These are phyloP conservation scores for Insectozyma bohioensis DNA, from an alignment of 1,139 yeast genomes.

Conservation along the genomic window DNA sequence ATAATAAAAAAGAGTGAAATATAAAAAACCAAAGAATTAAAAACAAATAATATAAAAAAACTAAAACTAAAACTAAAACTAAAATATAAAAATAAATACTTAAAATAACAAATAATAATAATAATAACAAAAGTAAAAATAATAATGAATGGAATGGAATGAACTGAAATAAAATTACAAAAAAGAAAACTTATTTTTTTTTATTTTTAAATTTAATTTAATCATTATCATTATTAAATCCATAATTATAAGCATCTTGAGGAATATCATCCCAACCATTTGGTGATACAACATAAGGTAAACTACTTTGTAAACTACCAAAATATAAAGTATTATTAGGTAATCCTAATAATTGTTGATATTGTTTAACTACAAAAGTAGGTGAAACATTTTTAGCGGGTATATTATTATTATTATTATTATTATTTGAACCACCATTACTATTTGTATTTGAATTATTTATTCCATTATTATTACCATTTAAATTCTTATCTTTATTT, in stretches of 20 bases:
- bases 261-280: constrained; percentile 42
- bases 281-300: constrained; percentile 40
- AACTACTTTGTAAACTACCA: constrained; percentile 40
- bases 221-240: constrained; percentile 16
- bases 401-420: too few relatives aligned
- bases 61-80: too few relatives aligned
- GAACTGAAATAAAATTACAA: too few relatives aligned
- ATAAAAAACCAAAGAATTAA: too few relatives aligned
- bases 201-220: constrained; percentile 3
- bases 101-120: too few relatives aligned
- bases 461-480: too few relatives aligned
- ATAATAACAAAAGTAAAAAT: too few relatives aligned
- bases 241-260: constrained; percentile 17
- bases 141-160: too few relatives aligned
- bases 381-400: constrained; percentile 40
- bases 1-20: constrained; percentile 3
- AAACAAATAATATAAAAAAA: too few relatives aligned
- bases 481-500: too few relatives aligned
- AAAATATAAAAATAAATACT: too few relatives aligned
- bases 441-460: not conserved
- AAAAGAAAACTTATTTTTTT: too few relatives aligned
- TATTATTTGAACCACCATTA: constrained; percentile 5
- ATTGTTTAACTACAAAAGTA: constrained; percentile 46
- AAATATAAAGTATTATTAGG: constrained; percentile 41
- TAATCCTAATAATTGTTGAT: constrained; percentile 40